Evolutionary conservation across 2,329 filamentous ascomycete genomes (phyloP).

Genomic region (Fusarium phyllophilum): DNA sequence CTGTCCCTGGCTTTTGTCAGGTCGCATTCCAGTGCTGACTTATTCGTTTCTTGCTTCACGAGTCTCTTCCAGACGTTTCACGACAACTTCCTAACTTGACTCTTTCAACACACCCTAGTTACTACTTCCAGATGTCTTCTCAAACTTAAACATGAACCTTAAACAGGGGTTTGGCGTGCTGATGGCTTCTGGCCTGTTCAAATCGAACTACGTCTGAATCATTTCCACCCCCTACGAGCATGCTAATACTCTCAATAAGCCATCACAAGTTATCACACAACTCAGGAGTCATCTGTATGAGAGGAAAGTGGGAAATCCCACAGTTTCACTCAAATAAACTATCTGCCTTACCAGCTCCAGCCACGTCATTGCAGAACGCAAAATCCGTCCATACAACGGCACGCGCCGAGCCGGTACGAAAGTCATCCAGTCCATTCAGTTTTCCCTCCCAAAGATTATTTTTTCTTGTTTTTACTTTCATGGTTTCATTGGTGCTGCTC

Average conservation of each 20-base stretch:
- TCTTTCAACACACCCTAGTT: not conserved
- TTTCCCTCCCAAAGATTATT: conserved; percentile 39
- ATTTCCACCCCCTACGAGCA: not conserved
- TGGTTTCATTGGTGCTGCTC: conserved; percentile 28
- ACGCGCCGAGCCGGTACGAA: conserved; percentile 38
- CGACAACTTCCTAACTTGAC: not conserved
- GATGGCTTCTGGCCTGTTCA: not conserved
- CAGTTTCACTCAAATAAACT: conserved; percentile 42
- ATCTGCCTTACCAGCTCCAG: conserved; percentile 40
- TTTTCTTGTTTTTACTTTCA: conserved; percentile 42
- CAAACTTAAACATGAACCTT: not conserved
- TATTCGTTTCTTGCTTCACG: not conserved
- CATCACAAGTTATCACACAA: not conserved
- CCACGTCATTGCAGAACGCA: conserved; percentile 12
- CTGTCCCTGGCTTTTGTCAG: conserved; percentile 12
- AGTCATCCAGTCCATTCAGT: conserved; percentile 37
- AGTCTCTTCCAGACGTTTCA: conserved; percentile 6
- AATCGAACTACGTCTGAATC: not conserved
- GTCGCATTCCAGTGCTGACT: conserved; percentile 16
- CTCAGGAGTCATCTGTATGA: conserved; percentile 3
- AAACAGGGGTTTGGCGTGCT: not conserved
- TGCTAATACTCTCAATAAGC: not conserved
- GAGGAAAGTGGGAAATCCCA: conserved; percentile 39
- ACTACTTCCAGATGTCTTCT: not conserved
- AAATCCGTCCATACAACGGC: conserved; percentile 10